A percentile compares a stretch with the other conserved stretches of the same genome.
phyloP scores from a whole-genome alignment of 2,329 filamentous ascomycete genomes.

The Huntiella savannae region DNA sequence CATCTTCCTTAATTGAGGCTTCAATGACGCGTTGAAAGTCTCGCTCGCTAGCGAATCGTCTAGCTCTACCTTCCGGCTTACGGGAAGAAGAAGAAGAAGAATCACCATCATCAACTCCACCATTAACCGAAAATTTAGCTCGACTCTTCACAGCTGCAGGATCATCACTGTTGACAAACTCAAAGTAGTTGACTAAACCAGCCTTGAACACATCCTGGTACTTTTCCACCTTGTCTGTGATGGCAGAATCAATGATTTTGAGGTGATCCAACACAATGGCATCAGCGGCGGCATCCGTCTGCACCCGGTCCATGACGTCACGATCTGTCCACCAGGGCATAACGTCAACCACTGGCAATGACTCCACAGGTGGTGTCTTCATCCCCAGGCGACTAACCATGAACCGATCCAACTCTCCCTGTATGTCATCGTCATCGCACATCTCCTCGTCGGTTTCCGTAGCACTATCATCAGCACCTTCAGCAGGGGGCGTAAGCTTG shows the following conservation, averaged over 20 bases:
- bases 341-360: conserved; percentile 27
- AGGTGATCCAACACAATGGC: conserved; percentile 26
- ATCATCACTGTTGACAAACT: conserved; percentile 37
- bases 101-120: conserved; percentile 15
- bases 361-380: conserved; percentile 35
- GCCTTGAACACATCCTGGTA: conserved; percentile 1
- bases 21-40: conserved; percentile 54
- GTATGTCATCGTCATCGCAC: conserved; percentile 35
- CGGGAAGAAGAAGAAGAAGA: conserved; percentile 19
- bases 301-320: conserved; percentile 22
- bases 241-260: background rate
- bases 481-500: conserved; percentile 12
- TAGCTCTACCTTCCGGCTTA: conserved; percentile 34
- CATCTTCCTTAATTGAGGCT: conserved; percentile 51
- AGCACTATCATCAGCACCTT: conserved; percentile 9
- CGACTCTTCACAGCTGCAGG: conserved; percentile 34
- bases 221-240: background rate
- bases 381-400: conserved; percentile 23
- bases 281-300: conserved; percentile 22
- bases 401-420: conserved; percentile 9
- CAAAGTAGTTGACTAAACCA: conserved; percentile 25
- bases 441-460: conserved; percentile 32
- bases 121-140: conserved; percentile 29
- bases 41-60: conserved; percentile 49
- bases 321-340: conserved; percentile 7